Evolutionary conservation across 2,329 filamentous ascomycete genomes (phyloP), one percentile per base, ranked within the genome.

Genomic region (Clonostachys rosea): DNA sequence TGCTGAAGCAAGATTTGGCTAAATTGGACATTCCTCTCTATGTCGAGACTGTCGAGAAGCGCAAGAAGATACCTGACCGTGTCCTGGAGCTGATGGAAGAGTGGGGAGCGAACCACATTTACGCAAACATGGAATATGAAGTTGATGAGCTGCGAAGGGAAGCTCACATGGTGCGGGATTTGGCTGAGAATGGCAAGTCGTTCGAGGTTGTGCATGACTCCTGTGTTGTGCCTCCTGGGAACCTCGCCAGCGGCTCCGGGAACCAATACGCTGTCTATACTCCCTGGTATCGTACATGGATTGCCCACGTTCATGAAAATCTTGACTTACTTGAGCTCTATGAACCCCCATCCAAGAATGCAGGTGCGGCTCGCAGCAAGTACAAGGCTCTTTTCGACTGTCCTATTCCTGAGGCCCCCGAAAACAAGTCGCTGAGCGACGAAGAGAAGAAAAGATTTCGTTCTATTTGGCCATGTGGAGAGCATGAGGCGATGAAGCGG

Each of bases 91-190:
- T 91, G 39, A 79, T 87, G 61, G 69, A 80, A 33, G 70, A 81
- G 50, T 96, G 89, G 90, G 80, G 79, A 0, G 86, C 81, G 1
- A 84, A 75, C 43, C 87, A 94, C 57, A 54, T 96, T 3, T 95
- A 83, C 57, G 83, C 87, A 43, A 96, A 95, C 59, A 81, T 91
- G 48, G 91, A 96, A 62, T 96, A 95, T 58, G 91, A 96, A 63
- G 89, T 95, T 0, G 91, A 96, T 59, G 91, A 96, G 67, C 67
- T 96, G 49, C 75, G 91, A 40, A 76, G 91, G 6, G 91, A 96
- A 57, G 81, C 83, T 2, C 73, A 71, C 30, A 67, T 95, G 57
- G 75, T 89, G 1, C 75, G 70, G 30, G 63, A 74, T 39, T 79
- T 86, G 50, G 66, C 85, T 2, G 74, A 82, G 14, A 78, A 77